These are phyloP conservation scores for Fusarium dimerum DNA, from an alignment of 2,329 filamentous ascomycete species.

Conservation along the genomic window DNA sequence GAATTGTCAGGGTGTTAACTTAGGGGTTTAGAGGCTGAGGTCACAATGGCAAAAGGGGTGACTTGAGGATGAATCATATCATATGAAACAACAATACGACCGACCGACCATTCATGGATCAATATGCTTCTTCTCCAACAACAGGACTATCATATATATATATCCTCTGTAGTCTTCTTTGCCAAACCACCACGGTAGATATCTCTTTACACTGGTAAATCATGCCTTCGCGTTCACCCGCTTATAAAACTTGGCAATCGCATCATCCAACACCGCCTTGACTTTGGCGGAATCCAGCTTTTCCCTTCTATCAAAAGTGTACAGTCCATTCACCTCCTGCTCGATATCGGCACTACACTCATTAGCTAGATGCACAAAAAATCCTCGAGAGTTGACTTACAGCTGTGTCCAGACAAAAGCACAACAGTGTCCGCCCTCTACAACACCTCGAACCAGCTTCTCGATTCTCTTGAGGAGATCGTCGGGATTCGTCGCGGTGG, in stretches of 20 bases:
- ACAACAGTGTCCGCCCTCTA: constrained; percentile 56
- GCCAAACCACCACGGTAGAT: too few species aligned
- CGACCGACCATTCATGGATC: too few species aligned
- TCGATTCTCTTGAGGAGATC: constrained; percentile 62
- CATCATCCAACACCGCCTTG: constrained; percentile 58
- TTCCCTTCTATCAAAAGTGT: constrained; percentile 60
- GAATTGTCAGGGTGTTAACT: too few species aligned
- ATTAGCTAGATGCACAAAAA: constrained; percentile 9
- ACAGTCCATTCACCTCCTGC: constrained; percentile 69
- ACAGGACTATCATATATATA: too few species aligned
- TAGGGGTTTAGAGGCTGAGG: too few species aligned
- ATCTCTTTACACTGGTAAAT: background rate
- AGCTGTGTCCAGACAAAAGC: constrained; percentile 69
- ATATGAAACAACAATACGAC: too few species aligned
- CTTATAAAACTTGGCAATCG: constrained; percentile 47
- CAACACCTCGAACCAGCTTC: constrained; percentile 58
- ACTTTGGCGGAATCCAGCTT: constrained; percentile 61
- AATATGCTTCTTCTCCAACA: too few species aligned
- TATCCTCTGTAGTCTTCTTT: too few species aligned
- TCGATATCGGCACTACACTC: constrained; percentile 56
- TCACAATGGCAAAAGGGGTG: too few species aligned
- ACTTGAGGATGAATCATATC: too few species aligned
- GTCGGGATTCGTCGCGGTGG: constrained; percentile 60
- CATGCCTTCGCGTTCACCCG: constrained; percentile 13
- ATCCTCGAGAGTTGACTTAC: constrained; percentile 38